Percentiles rank a stretch among this genome's conserved stretches.
Conservation (phyloP, 306 rosid species). For the Trifolium subterraneum region DNA sequence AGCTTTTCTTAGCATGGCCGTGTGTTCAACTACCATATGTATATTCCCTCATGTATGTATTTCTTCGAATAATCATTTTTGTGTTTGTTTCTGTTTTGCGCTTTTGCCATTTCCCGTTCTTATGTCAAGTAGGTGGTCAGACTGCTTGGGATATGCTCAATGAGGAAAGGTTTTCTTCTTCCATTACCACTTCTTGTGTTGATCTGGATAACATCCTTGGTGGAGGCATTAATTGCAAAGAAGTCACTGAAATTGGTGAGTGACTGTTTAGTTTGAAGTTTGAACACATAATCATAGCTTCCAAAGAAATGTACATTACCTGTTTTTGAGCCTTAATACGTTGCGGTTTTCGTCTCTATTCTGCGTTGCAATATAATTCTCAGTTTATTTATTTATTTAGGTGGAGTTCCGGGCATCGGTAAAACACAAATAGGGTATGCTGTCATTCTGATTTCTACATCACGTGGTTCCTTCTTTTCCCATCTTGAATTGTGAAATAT, state of each 20-base stretch:
- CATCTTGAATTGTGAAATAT: slow-evolving; percentile 14
- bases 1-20: background rate
- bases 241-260: slow-evolving; percentile 94
- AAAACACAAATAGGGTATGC: slow-evolving; percentile 95
- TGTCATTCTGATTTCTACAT: slow-evolving; percentile 23
- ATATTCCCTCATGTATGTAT: background rate
- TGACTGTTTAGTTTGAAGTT: slow-evolving; percentile 18
- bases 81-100: background rate
- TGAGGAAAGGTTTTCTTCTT: slow-evolving; percentile 66
- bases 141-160: slow-evolving; percentile 93
- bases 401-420: slow-evolving; percentile 97
- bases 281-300: background rate
- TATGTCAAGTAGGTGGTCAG: slow-evolving; percentile 64
- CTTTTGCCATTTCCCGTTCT: slow-evolving; percentile 24
- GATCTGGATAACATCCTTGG: slow-evolving; percentile 87
- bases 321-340: slow-evolving; percentile 1
- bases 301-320: slow-evolving; percentile 1
- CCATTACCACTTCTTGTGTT: slow-evolving; percentile 74
- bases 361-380: slow-evolving; percentile 20
- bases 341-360: slow-evolving; percentile 31
- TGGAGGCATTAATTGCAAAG: slow-evolving; percentile 85
- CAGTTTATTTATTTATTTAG: slow-evolving; percentile 46
- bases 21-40: background rate
- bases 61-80: background rate
- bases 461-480: slow-evolving; percentile 2